Evolutionary conservation across 75 land plant species (phyloP).

Genomic region (Selaginella moellendorffii): DNA sequence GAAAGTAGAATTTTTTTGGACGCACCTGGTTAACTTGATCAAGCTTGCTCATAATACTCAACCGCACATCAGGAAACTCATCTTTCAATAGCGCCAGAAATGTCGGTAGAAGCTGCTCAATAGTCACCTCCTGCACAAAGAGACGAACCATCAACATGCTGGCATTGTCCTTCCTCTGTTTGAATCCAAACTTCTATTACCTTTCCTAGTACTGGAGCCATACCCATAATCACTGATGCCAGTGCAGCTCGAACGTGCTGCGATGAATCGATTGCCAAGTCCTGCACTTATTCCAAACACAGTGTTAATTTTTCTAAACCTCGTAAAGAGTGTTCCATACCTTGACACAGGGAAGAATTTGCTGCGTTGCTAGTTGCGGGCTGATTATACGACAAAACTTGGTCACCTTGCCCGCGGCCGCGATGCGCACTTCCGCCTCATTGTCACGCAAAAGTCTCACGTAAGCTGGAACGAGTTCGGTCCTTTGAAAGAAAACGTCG

Average conservation of each 20-base stretch:
- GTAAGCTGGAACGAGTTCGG: slow-evolving; percentile 81
- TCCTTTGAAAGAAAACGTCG: slow-evolving; percentile 27
- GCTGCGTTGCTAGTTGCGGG: slow-evolving; percentile 76
- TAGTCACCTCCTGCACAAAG: slow-evolving; percentile 77
- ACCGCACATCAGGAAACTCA: slow-evolving; percentile 93
- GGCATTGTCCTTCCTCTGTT: too few species aligned
- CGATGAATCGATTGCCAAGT: slow-evolving; percentile 87
- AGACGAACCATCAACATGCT: background rate
- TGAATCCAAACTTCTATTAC: slow-evolving; percentile 22
- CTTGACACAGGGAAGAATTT: slow-evolving; percentile 96
- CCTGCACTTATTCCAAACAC: too few species aligned
- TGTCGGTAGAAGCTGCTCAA: slow-evolving; percentile 83
- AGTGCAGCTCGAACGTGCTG: slow-evolving; percentile 98
- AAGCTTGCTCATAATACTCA: slow-evolving; percentile 96
- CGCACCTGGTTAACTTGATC: slow-evolving; percentile 95
- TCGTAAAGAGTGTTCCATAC: slow-evolving; percentile 18
- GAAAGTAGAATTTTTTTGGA: too few species aligned
- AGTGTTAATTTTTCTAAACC: background rate
- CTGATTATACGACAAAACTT: slow-evolving; percentile 78
- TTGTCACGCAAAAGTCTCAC: slow-evolving; percentile 90
- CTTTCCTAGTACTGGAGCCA: slow-evolving; percentile 94
- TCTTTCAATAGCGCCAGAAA: slow-evolving; percentile 88
- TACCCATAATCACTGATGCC: slow-evolving; percentile 96
- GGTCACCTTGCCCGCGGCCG: slow-evolving; percentile 94
- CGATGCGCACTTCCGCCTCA: slow-evolving; percentile 95